Evolutionary conservation across 768 basidiomycete species (phyloP).

Genomic region (Collybia sordida): DNA sequence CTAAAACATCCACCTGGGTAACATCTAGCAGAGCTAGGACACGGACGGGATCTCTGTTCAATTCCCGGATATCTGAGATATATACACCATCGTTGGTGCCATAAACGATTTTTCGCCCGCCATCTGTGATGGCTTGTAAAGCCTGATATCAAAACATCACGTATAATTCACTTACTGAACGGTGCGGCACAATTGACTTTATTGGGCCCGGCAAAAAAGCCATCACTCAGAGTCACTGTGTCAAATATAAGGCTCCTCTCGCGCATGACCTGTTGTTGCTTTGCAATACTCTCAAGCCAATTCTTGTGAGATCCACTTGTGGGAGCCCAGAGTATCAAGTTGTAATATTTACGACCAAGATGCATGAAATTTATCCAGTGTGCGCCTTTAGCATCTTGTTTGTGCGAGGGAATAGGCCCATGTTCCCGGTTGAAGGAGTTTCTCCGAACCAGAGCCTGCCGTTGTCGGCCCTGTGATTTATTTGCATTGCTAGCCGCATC

Average conservation of each 20-base stretch:
- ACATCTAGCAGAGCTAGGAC: conserved; percentile 89
- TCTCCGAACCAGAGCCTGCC: conserved; percentile 46
- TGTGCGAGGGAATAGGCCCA: conserved; percentile 47
- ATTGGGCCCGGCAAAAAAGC: conserved; percentile 82
- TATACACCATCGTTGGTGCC: conserved; percentile 99
- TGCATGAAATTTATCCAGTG: conserved; percentile 93
- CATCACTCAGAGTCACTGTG: conserved; percentile 79
- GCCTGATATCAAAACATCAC: conserved; percentile 7
- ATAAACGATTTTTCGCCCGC: conserved; percentile 84
- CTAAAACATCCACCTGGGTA: conserved; percentile 92
- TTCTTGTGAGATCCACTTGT: conserved; percentile 84
- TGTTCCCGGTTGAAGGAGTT: conserved; percentile 39
- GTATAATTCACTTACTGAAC: conserved; percentile 60
- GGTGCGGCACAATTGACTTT: conserved; percentile 92
- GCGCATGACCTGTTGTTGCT: conserved; percentile 83
- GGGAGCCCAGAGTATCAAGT: conserved; percentile 88
- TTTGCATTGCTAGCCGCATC: conserved; percentile 44
- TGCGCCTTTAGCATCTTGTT: conserved; percentile 74
- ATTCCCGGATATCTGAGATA: conserved; percentile 81
- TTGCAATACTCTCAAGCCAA: conserved; percentile 90
- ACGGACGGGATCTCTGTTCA: conserved; percentile 80
- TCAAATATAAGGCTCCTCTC: conserved; percentile 89
- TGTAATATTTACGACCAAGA: conserved; percentile 90
- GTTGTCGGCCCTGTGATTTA: conserved; percentile 35
- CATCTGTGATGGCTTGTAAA: conserved; percentile 45